Evolutionary conservation across 2,329 filamentous ascomycete species (phyloP).

Genomic region (Ophiosphaerella korrae): DNA sequence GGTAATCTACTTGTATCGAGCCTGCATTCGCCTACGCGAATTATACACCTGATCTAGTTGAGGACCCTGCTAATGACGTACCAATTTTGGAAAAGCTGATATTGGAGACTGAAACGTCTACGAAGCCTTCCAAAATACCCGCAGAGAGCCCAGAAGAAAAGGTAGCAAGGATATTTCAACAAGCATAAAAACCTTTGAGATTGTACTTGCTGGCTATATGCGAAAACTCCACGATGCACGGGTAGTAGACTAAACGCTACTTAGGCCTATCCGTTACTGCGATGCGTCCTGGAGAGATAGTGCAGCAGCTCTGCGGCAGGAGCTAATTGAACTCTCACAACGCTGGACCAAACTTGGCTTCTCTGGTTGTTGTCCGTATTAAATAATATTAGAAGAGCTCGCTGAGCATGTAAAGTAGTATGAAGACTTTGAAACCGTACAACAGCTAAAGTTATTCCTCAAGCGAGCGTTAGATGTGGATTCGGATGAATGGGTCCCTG

Average conservation of each 20-base stretch:
- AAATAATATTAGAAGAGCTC: constrained; percentile 29
- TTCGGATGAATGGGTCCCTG: constrained; percentile 45
- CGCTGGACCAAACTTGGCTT: constrained; percentile 48
- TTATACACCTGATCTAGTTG: constrained; percentile 48
- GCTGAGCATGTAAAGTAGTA: constrained; percentile 35
- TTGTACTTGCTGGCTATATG: constrained; percentile 35
- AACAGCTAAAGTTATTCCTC: constrained; percentile 35
- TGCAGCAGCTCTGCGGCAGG: constrained; percentile 46
- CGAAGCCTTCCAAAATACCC: constrained; percentile 1
- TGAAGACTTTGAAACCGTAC: constrained; percentile 38
- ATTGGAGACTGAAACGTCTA: constrained; percentile 8
- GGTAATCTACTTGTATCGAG: constrained; percentile 48
- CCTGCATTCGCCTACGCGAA: constrained; percentile 47
- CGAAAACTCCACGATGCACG: constrained; percentile 38
- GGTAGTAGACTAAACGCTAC: constrained; percentile 44
- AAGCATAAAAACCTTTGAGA: constrained; percentile 41
- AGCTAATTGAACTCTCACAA: constrained; percentile 44
- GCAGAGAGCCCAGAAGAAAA: constrained; percentile 9
- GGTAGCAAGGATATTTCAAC: constrained; percentile 18
- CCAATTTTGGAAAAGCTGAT: not conserved
- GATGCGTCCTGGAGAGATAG: constrained; percentile 50
- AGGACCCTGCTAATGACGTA: constrained; percentile 29
- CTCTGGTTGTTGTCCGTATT: constrained; percentile 38
- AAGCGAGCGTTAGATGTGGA: constrained; percentile 35
- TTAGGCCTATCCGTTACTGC: constrained; percentile 48